These are phyloP conservation scores for Pachyrhizus erosus DNA, from an alignment of 306 rosid species.

Conservation along the genomic window DNA sequence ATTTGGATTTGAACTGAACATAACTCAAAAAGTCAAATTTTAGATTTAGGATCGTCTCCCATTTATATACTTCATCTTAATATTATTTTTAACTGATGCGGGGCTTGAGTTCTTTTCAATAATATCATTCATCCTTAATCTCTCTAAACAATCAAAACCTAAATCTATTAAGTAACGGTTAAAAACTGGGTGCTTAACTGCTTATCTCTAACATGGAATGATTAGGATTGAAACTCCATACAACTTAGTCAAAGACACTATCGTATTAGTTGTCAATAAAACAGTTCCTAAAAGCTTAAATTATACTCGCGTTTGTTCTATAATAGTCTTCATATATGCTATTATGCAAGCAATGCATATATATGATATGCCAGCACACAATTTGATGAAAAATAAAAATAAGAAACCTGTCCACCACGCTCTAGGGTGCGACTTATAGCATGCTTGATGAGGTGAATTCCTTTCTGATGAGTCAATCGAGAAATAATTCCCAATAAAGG, in stretches of 20 bases:
- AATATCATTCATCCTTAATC: neutral
- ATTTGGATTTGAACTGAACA: no score
- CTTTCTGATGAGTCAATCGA: conserved; percentile 89
- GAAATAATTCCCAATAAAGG: conserved; percentile 80
- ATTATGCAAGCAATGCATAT: conserved; percentile 5
- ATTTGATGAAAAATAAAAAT: neutral
- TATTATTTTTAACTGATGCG: no score
- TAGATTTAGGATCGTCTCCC: no score
- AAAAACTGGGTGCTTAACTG: neutral
- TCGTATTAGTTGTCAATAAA: neutral
- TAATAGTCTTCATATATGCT: neutral
- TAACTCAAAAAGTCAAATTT: no score
- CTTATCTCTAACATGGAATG: neutral
- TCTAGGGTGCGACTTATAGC: conserved; percentile 71
- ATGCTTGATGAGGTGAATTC: conserved; percentile 90
- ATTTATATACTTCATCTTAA: no score
- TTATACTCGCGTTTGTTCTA: neutral
- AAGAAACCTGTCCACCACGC: conserved; percentile 77
- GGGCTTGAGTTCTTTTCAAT: no score
- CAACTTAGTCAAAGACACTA: neutral
- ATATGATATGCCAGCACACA: neutral
- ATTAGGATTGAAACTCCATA: neutral
- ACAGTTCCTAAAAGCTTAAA: neutral
- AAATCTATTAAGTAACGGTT: neutral
- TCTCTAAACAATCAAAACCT: neutral